Percentiles rank a stretch among this genome's conserved stretches.
phyloP scores from a whole-genome alignment of 1,284 basidiomycete genomes.

The Microbotryomycetes sp. region DNA sequence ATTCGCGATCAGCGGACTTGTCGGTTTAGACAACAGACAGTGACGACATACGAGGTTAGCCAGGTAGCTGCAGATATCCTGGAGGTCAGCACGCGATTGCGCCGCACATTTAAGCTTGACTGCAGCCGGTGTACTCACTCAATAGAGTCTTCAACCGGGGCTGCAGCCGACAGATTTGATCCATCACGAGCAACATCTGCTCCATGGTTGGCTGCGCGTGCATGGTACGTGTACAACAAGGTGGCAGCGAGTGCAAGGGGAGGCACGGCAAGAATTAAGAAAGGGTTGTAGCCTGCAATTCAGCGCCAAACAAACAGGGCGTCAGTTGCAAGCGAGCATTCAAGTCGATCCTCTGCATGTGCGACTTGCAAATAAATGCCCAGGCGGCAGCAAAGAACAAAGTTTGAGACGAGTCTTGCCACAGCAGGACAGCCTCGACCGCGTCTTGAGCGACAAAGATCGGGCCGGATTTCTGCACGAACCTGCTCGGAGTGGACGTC shows the following conservation, averaged over 20 bases:
- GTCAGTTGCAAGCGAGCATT: no score
- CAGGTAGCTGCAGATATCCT: constrained; percentile 25
- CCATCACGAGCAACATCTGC: constrained; percentile 8
- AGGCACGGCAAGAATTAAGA: constrained; percentile 30
- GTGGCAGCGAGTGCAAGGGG: constrained; percentile 27
- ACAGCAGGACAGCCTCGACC: constrained; percentile 33
- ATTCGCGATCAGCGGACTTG: no score
- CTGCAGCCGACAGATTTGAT: constrained; percentile 1
- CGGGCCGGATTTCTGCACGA: constrained; percentile 38
- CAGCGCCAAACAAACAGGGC: no score
- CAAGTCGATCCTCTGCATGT: no score
- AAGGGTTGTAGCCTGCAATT: constrained; percentile 33
- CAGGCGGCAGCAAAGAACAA: constrained; percentile 31
- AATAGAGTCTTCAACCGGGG: constrained; percentile 30
- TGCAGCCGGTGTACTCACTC: constrained; percentile 16
- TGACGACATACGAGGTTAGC: constrained; percentile 28
- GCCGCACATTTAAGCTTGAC: no score
- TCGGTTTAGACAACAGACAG: not conserved
- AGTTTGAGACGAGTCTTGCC: constrained; percentile 35
- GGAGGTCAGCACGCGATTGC: not conserved
- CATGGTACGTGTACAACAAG: constrained; percentile 29
- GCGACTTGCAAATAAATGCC: constrained; percentile 33
- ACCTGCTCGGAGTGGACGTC: constrained; percentile 13
- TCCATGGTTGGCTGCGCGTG: constrained; percentile 11
- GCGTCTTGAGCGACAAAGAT: constrained; percentile 36